Percentiles rank a stretch among this genome's conserved stretches.
Evolutionary conservation across 257 asterid genomes (phyloP).

Genomic region (Solanum neorickii): DNA sequence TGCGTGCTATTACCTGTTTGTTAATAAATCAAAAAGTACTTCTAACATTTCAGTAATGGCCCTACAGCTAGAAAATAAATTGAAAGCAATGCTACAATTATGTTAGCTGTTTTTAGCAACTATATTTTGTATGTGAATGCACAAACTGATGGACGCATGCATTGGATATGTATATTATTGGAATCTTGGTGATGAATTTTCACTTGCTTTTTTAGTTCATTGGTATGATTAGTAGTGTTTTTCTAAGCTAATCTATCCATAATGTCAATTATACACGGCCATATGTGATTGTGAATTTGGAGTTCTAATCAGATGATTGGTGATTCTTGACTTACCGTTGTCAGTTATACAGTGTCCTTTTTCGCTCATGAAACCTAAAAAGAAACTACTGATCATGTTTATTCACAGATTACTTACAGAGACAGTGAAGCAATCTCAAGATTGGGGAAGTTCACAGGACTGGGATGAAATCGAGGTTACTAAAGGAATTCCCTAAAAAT

Average conservation of each 20-base stretch:
- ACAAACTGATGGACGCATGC: neutral
- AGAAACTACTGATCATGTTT: slow-evolving; percentile 6
- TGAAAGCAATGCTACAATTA: neutral
- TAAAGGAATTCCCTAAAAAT: neutral
- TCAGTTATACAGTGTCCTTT: neutral
- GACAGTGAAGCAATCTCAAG: slow-evolving; percentile 64
- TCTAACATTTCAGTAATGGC: neutral
- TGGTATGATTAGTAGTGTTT: neutral
- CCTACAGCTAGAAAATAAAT: neutral
- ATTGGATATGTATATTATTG: neutral
- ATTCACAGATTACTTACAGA: slow-evolving; percentile 63
- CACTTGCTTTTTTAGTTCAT: neutral
- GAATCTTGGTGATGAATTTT: neutral
- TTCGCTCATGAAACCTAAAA: neutral
- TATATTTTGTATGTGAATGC: neutral
- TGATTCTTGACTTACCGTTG: neutral
- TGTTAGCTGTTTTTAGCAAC: neutral
- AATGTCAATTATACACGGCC: neutral
- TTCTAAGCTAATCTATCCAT: neutral
- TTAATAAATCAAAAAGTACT: neutral
- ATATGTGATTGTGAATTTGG: neutral
- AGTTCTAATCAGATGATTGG: neutral
- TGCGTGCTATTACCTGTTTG: neutral
- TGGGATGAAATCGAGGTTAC: slow-evolving; percentile 80
- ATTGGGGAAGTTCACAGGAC: slow-evolving; percentile 50